phyloP scores from a whole-genome alignment of 148 eudicot species.

The Simmondsia chinensis region DNA sequence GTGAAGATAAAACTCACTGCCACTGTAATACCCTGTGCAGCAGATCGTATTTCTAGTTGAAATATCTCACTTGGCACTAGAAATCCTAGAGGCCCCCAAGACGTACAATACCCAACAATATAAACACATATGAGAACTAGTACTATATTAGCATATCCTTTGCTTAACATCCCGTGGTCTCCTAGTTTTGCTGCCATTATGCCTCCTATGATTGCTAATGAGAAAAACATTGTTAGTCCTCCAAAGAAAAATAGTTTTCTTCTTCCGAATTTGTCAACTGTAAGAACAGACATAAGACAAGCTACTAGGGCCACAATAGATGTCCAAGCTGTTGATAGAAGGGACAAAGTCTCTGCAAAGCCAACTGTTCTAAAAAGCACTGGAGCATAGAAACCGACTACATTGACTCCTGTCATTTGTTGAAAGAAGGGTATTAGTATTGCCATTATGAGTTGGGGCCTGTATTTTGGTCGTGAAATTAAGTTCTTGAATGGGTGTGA shows the following conservation, averaged over 20 bases:
- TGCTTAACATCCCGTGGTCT: slow-evolving; percentile 2
- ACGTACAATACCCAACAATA: slow-evolving; percentile 12
- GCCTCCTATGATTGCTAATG: slow-evolving; percentile 6
- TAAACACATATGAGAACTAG: slow-evolving; percentile 13
- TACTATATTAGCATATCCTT: slow-evolving; percentile 11
- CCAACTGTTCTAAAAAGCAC: slow-evolving; percentile 16
- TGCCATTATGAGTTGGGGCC: too few species aligned
- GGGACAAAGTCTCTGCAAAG: slow-evolving; percentile 15
- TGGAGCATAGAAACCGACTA: too few species aligned
- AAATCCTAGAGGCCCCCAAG: slow-evolving; percentile 24
- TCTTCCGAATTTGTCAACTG: slow-evolving; percentile 21
- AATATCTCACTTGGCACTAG: slow-evolving; percentile 22
- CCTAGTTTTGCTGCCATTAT: slow-evolving; percentile 3
- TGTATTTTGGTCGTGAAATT: too few species aligned
- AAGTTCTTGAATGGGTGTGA: too few species aligned
- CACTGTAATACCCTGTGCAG: slow-evolving; percentile 22
- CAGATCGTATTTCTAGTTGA: slow-evolving; percentile 20
- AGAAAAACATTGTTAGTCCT: slow-evolving; percentile 18
- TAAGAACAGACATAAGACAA: slow-evolving; percentile 13
- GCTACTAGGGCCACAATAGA: slow-evolving; percentile 14
- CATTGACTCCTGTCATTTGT: too few species aligned
- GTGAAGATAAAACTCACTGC: too few species aligned
- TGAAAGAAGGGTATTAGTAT: too few species aligned
- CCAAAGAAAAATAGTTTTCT: slow-evolving; percentile 14
- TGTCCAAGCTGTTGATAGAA: slow-evolving; percentile 12